Evolutionary conservation across 78 protist genomes (phyloP).

Genomic region (Isochrysis galbana): DNA sequence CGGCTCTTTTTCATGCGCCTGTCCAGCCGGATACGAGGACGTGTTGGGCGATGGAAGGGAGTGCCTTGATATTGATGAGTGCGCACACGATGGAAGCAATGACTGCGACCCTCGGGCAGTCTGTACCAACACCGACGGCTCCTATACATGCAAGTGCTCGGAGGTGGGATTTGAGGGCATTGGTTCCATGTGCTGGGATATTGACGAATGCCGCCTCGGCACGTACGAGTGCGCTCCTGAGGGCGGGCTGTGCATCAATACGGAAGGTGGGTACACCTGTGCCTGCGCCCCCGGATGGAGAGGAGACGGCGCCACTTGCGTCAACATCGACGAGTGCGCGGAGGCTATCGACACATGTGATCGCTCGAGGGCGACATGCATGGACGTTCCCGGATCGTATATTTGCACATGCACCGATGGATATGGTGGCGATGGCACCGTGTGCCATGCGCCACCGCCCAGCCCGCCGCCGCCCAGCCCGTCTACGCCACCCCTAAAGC

Average conservation of each 20-base stretch:
- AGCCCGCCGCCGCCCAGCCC: not conserved
- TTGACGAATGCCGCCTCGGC: constrained; percentile 10
- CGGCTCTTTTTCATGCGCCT: not conserved
- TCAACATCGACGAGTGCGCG: constrained; percentile 16
- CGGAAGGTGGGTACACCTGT: not conserved
- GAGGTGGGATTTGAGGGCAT: not conserved
- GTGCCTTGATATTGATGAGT: not conserved
- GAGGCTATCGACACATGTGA: not conserved
- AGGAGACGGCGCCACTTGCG: constrained; percentile 25
- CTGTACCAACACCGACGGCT: not conserved
- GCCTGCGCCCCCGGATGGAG: not conserved
- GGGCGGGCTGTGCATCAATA: constrained; percentile 1
- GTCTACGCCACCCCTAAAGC: not conserved
- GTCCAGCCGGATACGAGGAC: not conserved
- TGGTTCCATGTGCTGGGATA: not conserved
- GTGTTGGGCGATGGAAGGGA: not conserved
- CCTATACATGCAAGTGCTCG: not conserved
- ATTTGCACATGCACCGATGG: not conserved
- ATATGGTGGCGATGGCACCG: not conserved
- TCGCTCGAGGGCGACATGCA: not conserved
- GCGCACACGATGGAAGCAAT: not conserved
- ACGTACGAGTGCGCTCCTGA: not conserved
- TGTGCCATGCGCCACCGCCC: not conserved
- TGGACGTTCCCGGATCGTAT: not conserved
- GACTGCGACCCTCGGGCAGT: not conserved